Evolutionary conservation across 1,284 basidiomycete species (phyloP).

Genomic region (Melampsora larici-populina): DNA sequence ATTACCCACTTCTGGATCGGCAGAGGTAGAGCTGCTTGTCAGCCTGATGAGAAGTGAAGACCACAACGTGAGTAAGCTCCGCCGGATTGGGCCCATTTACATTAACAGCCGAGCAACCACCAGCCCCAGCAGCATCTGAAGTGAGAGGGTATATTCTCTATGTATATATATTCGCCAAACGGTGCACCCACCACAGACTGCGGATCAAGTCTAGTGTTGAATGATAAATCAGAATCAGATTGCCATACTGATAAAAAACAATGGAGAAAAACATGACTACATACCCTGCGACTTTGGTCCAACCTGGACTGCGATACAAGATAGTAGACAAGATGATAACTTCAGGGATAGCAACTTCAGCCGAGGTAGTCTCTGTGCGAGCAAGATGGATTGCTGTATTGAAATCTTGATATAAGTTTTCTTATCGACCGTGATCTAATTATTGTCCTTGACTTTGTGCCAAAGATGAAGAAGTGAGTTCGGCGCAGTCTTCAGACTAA

Average conservation of each 20-base stretch:
- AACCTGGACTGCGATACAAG: constrained; percentile 92
- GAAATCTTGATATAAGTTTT: constrained; percentile 70
- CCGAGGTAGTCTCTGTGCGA: constrained; percentile 87
- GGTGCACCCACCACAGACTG: constrained; percentile 73
- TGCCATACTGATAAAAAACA: not conserved
- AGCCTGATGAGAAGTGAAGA: constrained; percentile 38
- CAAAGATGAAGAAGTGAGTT: constrained; percentile 24
- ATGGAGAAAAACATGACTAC: constrained; percentile 21
- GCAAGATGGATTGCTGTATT: constrained; percentile 83
- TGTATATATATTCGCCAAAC: constrained; percentile 73
- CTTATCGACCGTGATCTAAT: not conserved
- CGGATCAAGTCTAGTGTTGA: constrained; percentile 68
- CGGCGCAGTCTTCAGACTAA: constrained; percentile 10
- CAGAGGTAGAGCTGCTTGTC: constrained; percentile 39
- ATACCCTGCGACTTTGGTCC: constrained; percentile 87
- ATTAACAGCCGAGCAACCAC: constrained; percentile 23
- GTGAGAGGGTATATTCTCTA: constrained; percentile 42
- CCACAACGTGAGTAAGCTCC: constrained; percentile 39
- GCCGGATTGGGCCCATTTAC: constrained; percentile 28
- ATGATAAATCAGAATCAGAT: not conserved
- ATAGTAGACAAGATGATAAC: no score
- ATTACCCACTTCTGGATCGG: constrained; percentile 26
- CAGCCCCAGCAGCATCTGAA: constrained; percentile 35
- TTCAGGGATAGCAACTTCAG: constrained; percentile 90
- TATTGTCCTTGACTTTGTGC: not conserved